Base-by-base conservation (phyloP, 2,329 filamentous ascomycete genomes). In the Epichloe baconii region DNA sequence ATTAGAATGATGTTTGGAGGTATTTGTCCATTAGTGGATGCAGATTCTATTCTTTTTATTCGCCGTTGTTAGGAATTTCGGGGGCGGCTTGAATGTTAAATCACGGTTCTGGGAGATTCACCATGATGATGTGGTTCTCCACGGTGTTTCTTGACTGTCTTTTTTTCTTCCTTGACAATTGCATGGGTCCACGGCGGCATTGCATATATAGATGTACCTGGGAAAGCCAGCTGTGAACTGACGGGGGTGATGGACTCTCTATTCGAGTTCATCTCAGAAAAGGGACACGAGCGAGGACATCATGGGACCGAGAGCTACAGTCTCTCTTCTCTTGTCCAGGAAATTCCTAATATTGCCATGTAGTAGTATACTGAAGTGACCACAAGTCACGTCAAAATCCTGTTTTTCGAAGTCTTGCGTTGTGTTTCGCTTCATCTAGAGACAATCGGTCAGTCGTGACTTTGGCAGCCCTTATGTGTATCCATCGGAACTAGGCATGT, bases 1-100 rank as follows among this genome's bases (percentile, higher is more conserved):
- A 46, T 50, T 50, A 50, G 36, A 50, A 41, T 50, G 48, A 50
- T 45, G 34, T 21, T 41, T 19, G 48, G 17, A 26, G 43, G 43
- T 35, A 41, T 46, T 14, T 42, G 23, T 26, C 21, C 12, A 31
- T 19, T 5, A n/a, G 17, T 10, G 47, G 17, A 12, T 17, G 19
- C n/a, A 31, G 19, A 36, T 47, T 37, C 19, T 23, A 2, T 6
- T 23, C 0, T 36, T 40, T 34, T 41, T 34, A 31, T n/a, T 12
- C 21, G 21, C 11, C 23, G 14, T 23, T 8, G 26, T 4, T 44
- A 5, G 21, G n/a, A 34, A 8, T 26, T 17, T 19, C 12, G 41
- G 26, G 26, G 26, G 26, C 26, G 26, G 26, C 26, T 31, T 11
- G 26, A 10, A 4, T 11, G 26, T 31, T 4, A 1, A 4, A 10